Base-by-base conservation (phyloP, 495 filamentous ascomycete genomes). In the Aspergillus ostianus region DNA sequence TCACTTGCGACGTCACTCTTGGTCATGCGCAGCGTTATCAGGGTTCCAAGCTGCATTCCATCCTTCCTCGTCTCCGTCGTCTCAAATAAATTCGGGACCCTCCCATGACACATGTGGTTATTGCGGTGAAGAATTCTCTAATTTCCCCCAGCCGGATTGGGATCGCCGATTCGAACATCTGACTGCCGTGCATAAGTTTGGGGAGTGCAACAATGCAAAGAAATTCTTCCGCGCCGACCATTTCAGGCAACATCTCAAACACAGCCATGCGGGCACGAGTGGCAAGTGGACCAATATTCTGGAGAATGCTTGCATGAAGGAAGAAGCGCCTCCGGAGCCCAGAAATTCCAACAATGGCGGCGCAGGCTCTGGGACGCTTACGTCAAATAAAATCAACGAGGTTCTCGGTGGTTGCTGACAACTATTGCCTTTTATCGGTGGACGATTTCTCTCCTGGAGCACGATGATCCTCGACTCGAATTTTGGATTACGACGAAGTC, bases 271-370 rank as follows among this genome's bases (percentile, higher is more conserved):
- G 7, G 95, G 94, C 13, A 93, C 92, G 2, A 97, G 92, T 74
- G 94, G 94, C 21, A 98, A 98, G 70, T 98, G 95, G 94, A 98
- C 94, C 19, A 98, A 98, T 72, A 93, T 96, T 79, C 76, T 98
- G 47, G 94, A 98, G 69, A 95, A 90, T 67, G 91, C 93, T 30
- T 98, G 94, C 73, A 96, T 97, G 93, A 89, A 92, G 74, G 92
- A 97, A 62, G 93, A 98, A 72, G 78, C 84, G 27, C 80, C 80
- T 2, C 71, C 73, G 1, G 76, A 79, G 53, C 68, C 71, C 3
- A 64, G 69, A 36, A 72, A 73, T 58, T 45, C 45, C 47, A 58
- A 12, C 46, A 55, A 58, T 47, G 46, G 41, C 32, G 57, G 60
- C 18, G 32, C 30, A 30, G 49, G 2, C 46, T 36, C 56, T 27